Evolutionary conservation across 139 green algal genomes (phyloP).

Genomic region (Chlorella sp.): DNA sequence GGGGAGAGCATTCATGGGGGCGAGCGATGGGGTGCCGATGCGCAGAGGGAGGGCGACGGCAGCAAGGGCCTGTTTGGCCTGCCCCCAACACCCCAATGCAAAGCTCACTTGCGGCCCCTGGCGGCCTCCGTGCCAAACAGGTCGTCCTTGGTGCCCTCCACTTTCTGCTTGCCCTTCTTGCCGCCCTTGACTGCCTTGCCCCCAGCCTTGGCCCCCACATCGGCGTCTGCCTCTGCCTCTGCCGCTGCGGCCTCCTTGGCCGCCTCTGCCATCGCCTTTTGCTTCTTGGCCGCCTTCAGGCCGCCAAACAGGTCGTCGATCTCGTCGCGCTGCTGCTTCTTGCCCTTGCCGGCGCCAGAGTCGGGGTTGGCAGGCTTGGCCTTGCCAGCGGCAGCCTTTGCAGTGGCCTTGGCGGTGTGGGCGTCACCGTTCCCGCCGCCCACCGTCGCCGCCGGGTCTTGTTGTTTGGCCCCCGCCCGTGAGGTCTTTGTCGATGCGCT

Average conservation of each 20-base stretch:
- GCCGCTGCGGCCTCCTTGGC: background rate
- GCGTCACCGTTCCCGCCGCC: too few species aligned
- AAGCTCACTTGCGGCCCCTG: constrained; percentile 16
- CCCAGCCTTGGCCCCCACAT: background rate
- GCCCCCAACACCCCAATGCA: background rate
- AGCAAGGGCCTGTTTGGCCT: background rate
- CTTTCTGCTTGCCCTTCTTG: constrained; percentile 13
- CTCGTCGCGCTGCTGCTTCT: too few species aligned
- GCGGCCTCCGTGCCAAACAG: constrained; percentile 63
- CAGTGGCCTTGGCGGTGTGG: too few species aligned
- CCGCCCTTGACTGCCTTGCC: background rate
- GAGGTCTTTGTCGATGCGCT: too few species aligned
- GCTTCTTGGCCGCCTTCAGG: constrained; percentile 23
- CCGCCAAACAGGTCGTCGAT: constrained; percentile 68
- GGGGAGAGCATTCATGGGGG: background rate
- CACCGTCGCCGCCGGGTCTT: too few species aligned
- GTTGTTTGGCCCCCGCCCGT: too few species aligned
- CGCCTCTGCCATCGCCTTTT: background rate
- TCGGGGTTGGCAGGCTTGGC: too few species aligned
- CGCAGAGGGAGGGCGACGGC: background rate
- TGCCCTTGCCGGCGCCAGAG: too few species aligned
- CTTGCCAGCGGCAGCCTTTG: too few species aligned
- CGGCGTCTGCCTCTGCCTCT: constrained; percentile 3
- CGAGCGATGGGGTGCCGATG: background rate
- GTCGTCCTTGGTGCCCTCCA: constrained; percentile 75